Evolutionary conservation across 1,284 basidiomycete genomes (phyloP).

Genomic region (Mycosarcoma mackinlayi): DNA sequence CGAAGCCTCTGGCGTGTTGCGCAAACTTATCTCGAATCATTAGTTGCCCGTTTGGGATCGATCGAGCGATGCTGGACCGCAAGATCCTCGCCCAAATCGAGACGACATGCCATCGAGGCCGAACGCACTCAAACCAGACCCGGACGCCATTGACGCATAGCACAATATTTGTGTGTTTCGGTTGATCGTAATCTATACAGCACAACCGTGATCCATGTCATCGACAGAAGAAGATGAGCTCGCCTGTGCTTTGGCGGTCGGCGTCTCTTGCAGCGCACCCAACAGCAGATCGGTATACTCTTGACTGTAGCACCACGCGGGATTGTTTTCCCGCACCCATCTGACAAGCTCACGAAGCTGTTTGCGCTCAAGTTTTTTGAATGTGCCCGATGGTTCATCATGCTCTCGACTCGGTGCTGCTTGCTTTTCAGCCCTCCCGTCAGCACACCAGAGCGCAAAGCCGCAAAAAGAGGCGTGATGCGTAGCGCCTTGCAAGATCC

Average conservation of each 20-base stretch:
- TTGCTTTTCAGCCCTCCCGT: background rate
- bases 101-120: constrained; percentile 9
- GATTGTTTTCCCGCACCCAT: constrained; percentile 18
- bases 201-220: background rate
- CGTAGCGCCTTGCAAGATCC: constrained; percentile 35
- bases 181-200: too few species aligned
- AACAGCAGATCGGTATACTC: constrained; percentile 30
- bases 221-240: background rate
- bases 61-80: background rate
- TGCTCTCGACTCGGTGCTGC: background rate
- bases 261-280: constrained; percentile 10
- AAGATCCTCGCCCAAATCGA: constrained; percentile 17
- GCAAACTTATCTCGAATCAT: constrained; percentile 53
- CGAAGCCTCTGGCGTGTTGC: constrained; percentile 52
- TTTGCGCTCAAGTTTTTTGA: background rate
- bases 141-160: constrained; percentile 8
- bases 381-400: background rate
- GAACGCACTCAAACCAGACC: constrained; percentile 20
- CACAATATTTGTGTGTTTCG: too few species aligned
- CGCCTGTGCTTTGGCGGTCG: background rate
- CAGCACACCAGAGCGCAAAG: constrained; percentile 8
- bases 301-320: constrained; percentile 32
- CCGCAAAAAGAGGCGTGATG: constrained; percentile 28
- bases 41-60: constrained; percentile 35
- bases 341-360: constrained; percentile 22